Evolutionary conservation across 495 filamentous ascomycete genomes (phyloP), one percentile per base, ranked within the genome.

Genomic region (Articulospora tetracladia): DNA sequence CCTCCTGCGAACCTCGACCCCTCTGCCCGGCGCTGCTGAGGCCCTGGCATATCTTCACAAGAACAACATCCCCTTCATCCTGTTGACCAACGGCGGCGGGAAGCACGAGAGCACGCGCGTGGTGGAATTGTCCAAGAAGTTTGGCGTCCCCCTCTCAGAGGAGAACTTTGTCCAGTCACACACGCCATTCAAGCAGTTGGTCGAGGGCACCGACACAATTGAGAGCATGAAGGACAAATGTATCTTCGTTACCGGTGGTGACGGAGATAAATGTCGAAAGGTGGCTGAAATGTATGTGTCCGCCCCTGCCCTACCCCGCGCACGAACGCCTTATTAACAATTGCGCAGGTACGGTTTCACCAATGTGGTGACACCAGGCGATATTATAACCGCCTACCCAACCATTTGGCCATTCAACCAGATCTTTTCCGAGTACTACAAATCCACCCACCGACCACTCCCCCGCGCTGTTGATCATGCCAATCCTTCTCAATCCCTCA

Each of bases 51-150:
- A 83, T 61, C 85, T 98, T 23, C 83, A 93, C 63, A 65, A 80
- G 23, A 77, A 89, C 52, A 75, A 78, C 7, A 89, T 96, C 51
- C 90, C 89, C 15, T 95, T 90, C 74, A 89, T 95, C 63, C 81
- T 96, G 32, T 79, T 96, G 55, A 96, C 92, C 56, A 96, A 96
- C 70, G 92, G 92, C 65, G 92, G 92, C 48, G 92, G 92, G 54
- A 88, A 86, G 66, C 81, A 83, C 56, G 92, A 96, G 73, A 74
- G 73, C 1, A 83, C 87, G 51, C 83, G 90, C 27, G 86, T 91
- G 25, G 74, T 76, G 0, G 84, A 93, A 57, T 80, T 96, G 47
- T 88, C 82, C 67, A 68, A 80, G 47, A 82, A 82, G 58, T 71
- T 82, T 32, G 65, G 67, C 20, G 79, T 92, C 0, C 73, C 79